phyloP scores from a whole-genome alignment of 371 early-diverging fungal genomes.

The Mortierella sp. region DNA sequence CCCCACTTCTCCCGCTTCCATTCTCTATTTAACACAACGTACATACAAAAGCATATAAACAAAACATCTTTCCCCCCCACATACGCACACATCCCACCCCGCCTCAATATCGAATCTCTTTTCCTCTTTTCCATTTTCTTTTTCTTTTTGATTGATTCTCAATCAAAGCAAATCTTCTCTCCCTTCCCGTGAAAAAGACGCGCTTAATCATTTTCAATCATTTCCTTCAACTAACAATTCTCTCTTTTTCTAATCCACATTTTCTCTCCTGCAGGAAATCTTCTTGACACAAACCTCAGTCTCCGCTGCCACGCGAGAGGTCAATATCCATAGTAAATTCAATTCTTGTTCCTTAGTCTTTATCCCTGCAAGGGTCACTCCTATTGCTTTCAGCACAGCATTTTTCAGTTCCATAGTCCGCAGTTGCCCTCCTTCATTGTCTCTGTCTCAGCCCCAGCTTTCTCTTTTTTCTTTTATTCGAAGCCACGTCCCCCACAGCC shows the following conservation, averaged over 20 bases:
- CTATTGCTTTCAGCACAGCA: neutral
- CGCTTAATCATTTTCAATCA: neutral
- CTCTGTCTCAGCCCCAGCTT: neutral
- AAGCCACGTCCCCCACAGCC: slow-evolving; percentile 6
- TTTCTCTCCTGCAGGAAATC: too few species aligned
- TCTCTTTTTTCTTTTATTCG: too few species aligned
- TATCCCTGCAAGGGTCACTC: neutral
- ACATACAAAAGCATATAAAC: too few species aligned
- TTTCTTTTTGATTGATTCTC: neutral
- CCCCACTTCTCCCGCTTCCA: too few species aligned
- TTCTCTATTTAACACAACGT: too few species aligned
- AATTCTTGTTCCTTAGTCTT: too few species aligned
- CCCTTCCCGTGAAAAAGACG: too few species aligned
- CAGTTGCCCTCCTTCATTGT: neutral
- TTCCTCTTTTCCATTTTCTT: neutral
- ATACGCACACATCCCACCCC: neutral
- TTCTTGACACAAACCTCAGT: too few species aligned
- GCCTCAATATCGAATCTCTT: neutral
- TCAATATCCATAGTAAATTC: too few species aligned
- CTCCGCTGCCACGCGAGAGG: too few species aligned
- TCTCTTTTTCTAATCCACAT: too few species aligned
- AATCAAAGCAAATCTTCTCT: neutral
- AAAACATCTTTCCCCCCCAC: too few species aligned
- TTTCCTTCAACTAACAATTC: neutral
- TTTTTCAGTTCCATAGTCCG: neutral